phyloP scores from a whole-genome alignment of 1,139 yeast species.

The Yamadazyma kanchanaburiensis region DNA sequence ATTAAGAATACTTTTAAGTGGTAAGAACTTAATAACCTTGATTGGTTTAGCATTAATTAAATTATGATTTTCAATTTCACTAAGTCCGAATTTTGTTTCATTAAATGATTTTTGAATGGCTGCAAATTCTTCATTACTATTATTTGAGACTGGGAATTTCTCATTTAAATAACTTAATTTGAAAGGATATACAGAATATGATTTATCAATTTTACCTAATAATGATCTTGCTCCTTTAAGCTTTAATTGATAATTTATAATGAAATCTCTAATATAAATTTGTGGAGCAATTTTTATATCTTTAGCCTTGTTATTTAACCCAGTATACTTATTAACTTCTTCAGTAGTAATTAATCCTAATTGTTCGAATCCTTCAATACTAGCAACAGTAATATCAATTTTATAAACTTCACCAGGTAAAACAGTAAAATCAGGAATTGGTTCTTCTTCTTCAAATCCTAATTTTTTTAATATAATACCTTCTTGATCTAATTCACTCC shows the following conservation, averaged over 20 bases:
- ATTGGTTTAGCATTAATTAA: constrained; percentile 75
- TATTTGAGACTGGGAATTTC: constrained; percentile 49
- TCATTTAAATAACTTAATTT: constrained; percentile 67
- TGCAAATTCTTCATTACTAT: constrained; percentile 34
- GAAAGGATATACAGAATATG: constrained; percentile 87
- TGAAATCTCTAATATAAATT: constrained; percentile 80
- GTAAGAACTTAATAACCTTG: constrained; percentile 66
- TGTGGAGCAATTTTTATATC: constrained; percentile 64
- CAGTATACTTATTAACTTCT: constrained; percentile 59
- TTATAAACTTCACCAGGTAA: constrained; percentile 82
- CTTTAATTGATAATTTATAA: constrained; percentile 72
- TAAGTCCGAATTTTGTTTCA: constrained; percentile 69
- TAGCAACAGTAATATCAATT: constrained; percentile 78
- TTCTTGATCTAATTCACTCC: constrained; percentile 87
- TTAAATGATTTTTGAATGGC: constrained; percentile 51
- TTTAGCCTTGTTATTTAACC: constrained; percentile 52
- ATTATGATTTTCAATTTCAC: constrained; percentile 79
- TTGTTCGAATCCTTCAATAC: constrained; percentile 51
- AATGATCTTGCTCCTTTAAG: constrained; percentile 72
- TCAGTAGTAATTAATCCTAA: constrained; percentile 68
- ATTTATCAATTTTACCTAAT: constrained; percentile 65
- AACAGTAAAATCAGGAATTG: constrained; percentile 54
- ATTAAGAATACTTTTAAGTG: constrained; percentile 56
- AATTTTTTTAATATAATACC: constrained; percentile 10
- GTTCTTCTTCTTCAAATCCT: constrained; percentile 46